Conservation (phyloP, 164 flowering plant species). For the Saururus chinensis region DNA sequence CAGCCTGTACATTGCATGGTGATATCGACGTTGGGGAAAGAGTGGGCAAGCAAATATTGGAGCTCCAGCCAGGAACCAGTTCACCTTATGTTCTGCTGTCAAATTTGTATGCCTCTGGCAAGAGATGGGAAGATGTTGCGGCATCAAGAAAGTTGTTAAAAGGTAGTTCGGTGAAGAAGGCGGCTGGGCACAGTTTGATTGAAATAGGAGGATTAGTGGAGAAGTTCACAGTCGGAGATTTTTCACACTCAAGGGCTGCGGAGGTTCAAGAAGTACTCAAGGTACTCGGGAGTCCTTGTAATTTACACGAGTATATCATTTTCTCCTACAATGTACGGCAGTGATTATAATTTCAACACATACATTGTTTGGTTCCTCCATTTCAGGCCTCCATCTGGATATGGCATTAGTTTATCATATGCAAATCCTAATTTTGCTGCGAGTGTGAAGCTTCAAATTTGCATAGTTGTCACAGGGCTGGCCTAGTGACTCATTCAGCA, state of each 20-base stretch:
- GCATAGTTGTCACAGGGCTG: too few relatives aligned
- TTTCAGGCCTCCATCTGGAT: too few relatives aligned
- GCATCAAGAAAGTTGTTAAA: slow-evolving; percentile 50
- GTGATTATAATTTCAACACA: too few relatives aligned
- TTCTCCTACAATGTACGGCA: too few relatives aligned
- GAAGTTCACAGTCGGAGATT: slow-evolving; percentile 47
- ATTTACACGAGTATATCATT: not conserved
- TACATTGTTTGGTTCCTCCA: too few relatives aligned
- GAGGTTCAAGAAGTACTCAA: slow-evolving; percentile 30
- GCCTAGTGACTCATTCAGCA: too few relatives aligned
- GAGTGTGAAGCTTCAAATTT: too few relatives aligned
- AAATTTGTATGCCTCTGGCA: slow-evolving; percentile 53
- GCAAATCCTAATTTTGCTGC: too few relatives aligned
- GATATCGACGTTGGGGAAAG: slow-evolving; percentile 39
- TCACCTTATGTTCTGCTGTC: slow-evolving; percentile 68
- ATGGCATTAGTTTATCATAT: too few relatives aligned
- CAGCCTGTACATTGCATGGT: slow-evolving; percentile 54
- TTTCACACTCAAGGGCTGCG: slow-evolving; percentile 32
- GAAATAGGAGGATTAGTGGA: slow-evolving; percentile 41
- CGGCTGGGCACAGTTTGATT: slow-evolving; percentile 49
- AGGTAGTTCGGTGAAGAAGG: slow-evolving; percentile 51
- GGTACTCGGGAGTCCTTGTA: slow-evolving; percentile 17
- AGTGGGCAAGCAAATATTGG: slow-evolving; percentile 30
- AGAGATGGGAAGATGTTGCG: slow-evolving; percentile 53
- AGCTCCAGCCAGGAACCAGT: slow-evolving; percentile 32